Evolutionary conservation across 2,329 filamentous ascomycete genomes (phyloP), one percentile per base, ranked within the genome.

Genomic region (Pestalotiopsis sp.): DNA sequence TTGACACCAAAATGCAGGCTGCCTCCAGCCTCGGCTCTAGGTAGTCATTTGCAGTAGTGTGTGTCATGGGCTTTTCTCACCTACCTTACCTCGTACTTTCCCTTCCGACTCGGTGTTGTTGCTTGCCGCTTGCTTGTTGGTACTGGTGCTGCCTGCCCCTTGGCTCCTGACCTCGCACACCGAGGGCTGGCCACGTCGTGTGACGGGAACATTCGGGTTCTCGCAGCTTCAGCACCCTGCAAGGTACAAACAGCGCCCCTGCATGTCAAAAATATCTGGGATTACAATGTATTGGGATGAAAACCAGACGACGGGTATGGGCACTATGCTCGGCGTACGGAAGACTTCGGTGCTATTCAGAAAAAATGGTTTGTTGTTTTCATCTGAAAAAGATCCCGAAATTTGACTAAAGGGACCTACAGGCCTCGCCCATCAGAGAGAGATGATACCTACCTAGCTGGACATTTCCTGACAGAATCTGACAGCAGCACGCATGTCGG

Each of bases 201-300:
- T n/a, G 4, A 67, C 56, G 23, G 38, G 4, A 7, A 31, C 9
- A 3, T 23, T 52, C 65, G 65, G 65, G 36, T 39, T 12, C 23
- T n/a, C 58, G 56, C 65, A 60, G 27, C 25, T 67, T 49, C 65
- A 67, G 65, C 65, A 9, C 56, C 31, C 65, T 59, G 56, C 65
- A 60, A 60, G 52, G 65, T 60, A 67, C 65, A 66, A 45, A 49
- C 39, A 65, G 38, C 11, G 20, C 45, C 45, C 20, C 36, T 41
- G 38, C 60, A 23, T 63, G 58, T 60, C 58, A 27, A 60, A 56
- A 56, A 56, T 3, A 13, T 36, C 12, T 38, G 4, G 3, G 14
- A 6, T 60, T 60, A 3, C 23, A 23, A 3, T 3, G 23, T 23
- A 27, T 60, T 60, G 7, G 14, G 25, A 17, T 56, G 23, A 56